A percentile compares a stretch with the other conserved stretches of the same genome.
Evolutionary conservation across 345 rosid species (phyloP).

Genomic region (Linum trigynum): DNA sequence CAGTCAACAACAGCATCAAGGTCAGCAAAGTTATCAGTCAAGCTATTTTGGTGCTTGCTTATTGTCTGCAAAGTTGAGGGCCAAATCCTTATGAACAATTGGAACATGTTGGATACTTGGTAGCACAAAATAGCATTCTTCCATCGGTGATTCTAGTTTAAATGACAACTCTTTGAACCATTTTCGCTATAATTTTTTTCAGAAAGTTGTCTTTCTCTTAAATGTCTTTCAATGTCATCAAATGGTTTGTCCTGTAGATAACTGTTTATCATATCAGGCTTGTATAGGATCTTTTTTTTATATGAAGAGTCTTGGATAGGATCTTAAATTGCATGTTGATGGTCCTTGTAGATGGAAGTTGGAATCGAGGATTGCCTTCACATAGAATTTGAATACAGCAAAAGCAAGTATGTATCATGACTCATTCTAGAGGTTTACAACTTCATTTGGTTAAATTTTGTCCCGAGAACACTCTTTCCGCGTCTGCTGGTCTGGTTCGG

Average conservation of each 20-base stretch:
- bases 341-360: slow-evolving; percentile 6
- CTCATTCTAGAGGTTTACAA: not conserved
- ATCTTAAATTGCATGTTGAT: not conserved
- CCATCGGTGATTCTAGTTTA: not conserved
- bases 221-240: not conserved
- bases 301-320: not conserved
- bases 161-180: not conserved
- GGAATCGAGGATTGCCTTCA: slow-evolving; percentile 11
- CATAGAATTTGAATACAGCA: slow-evolving; percentile 8
- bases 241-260: not conserved
- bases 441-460: not conserved
- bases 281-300: not conserved
- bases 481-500: too few relatives aligned
- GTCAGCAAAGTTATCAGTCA: not conserved
- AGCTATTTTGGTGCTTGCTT: not conserved
- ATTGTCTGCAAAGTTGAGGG: not conserved
- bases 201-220: not conserved
- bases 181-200: not conserved
- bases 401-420: slow-evolving; percentile 6
- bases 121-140: not conserved
- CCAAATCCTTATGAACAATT: not conserved
- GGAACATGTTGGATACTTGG: not conserved
- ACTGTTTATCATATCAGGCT: not conserved
- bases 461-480: too few relatives aligned
- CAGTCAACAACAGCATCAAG: slow-evolving; percentile 9